Evolutionary conservation across 2,329 filamentous ascomycete genomes (phyloP).

Genomic region (Fusarium oligoseptatum): DNA sequence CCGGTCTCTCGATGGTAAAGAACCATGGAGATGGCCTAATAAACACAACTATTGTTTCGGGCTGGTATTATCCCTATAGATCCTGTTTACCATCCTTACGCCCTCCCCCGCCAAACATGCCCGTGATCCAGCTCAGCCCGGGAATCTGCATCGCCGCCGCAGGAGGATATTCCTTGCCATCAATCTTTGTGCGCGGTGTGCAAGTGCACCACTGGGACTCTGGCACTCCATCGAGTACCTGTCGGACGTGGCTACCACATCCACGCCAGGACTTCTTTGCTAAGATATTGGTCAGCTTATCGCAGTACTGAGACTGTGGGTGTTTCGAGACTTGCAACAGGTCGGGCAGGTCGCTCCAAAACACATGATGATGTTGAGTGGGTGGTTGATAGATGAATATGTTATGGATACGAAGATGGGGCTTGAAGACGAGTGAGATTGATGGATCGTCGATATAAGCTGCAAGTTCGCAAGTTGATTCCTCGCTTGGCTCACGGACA

Average conservation of each 20-base stretch:
- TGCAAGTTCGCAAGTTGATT: not conserved
- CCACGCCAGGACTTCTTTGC: conserved; percentile 64
- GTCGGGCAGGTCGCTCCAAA: conserved; percentile 56
- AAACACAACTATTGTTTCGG: not conserved
- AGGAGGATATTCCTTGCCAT: conserved; percentile 61
- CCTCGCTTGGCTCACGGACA: not conserved
- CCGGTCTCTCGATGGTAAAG: not conserved
- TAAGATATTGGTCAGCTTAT: conserved; percentile 36
- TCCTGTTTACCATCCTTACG: conserved; percentile 36
- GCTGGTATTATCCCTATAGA: conserved; percentile 17
- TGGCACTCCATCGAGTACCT: conserved; percentile 58
- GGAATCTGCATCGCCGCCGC: conserved; percentile 56
- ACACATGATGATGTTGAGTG: conserved; percentile 52
- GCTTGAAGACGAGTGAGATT: not conserved
- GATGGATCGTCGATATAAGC: not conserved
- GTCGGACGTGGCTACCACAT: conserved; percentile 62
- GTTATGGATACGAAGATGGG: not conserved
- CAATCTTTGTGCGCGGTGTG: conserved; percentile 57
- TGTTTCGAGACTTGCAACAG: conserved; percentile 53
- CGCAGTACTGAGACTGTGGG: not conserved
- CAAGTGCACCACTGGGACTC: conserved; percentile 64
- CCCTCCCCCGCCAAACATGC: conserved; percentile 39
- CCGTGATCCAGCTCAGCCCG: conserved; percentile 56
- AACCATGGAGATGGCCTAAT: not conserved
- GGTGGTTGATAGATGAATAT: not conserved